Evolutionary conservation across 768 basidiomycete genomes (phyloP).

Genomic region (Hydnum rufescens): DNA sequence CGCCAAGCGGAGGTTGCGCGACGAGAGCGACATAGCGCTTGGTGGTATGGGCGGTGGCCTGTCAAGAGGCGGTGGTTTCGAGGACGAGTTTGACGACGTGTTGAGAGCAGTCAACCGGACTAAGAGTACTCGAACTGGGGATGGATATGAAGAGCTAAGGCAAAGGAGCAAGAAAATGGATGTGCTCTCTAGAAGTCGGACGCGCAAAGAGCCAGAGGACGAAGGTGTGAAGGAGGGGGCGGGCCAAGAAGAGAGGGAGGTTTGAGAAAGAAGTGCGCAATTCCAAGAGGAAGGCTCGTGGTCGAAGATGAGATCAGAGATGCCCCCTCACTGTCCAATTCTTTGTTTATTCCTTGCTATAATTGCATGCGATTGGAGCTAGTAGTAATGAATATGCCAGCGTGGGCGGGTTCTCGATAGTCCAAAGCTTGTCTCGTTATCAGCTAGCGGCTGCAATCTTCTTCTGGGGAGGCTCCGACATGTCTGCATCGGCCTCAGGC

Average conservation of each 20-base stretch:
- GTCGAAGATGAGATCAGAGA: neutral
- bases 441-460: too few relatives aligned
- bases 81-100: constrained; percentile 72
- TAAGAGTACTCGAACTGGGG: constrained; percentile 24
- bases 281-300: constrained; percentile 5
- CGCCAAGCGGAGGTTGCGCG: constrained; percentile 41
- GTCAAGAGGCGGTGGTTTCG: constrained; percentile 47
- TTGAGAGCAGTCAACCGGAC: constrained; percentile 37
- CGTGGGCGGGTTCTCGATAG: too few relatives aligned
- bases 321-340: too few relatives aligned
- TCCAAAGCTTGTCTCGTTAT: too few relatives aligned
- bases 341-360: too few relatives aligned
- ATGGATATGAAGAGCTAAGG: constrained; percentile 71
- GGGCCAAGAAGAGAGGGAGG: constrained; percentile 11
- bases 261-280: constrained; percentile 15
- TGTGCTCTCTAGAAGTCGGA: constrained; percentile 29
- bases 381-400: too few relatives aligned
- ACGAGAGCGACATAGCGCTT: constrained; percentile 76
- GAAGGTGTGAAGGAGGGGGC: constrained; percentile 4
- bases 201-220: constrained; percentile 5
- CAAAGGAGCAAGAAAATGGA: constrained; percentile 42
- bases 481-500: too few relatives aligned
- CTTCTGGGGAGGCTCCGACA: too few relatives aligned
- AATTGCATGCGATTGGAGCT: too few relatives aligned
- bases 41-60: constrained; percentile 44